Base-by-base conservation (phyloP, 106 monocot genomes). In the Dactylorhiza incarnata region DNA sequence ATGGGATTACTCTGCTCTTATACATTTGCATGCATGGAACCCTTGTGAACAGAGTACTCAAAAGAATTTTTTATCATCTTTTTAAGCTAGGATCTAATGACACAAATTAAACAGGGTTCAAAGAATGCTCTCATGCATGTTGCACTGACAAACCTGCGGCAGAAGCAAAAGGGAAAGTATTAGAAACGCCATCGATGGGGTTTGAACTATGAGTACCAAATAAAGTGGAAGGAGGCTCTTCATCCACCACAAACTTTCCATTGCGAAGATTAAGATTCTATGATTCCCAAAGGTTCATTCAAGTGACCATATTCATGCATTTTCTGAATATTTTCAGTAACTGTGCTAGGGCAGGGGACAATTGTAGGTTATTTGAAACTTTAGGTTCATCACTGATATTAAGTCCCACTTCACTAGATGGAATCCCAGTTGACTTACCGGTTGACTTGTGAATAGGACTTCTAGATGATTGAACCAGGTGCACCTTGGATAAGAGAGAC, bases 401-500 rank as follows among this genome's bases (percentile, higher is more conserved):
- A 45, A 49, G 37, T 37, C 74, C 70, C 19, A 53, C 20, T 11
- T 13, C 25, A 71, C 55, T 44, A 73, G 53, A 37, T 37, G 37
- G 9, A 73, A 14, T 17, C 3, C 46, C 73, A 78, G 12, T 73
- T 3, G 68, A 23, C 4, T 20, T 72, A 26, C 67, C 55, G 17
- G 65, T 76, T 37, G 80, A 70, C 44, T 51, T 73, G 73, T 68
- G 29, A 50, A 2, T 55, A 23, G 68, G 11, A 43, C 51, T 68
- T 20, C 63, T 46, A 37, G 63, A 74, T 53, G 77, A 47, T 74
- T 52, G 62, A 61, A 25, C 76, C 12, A 72, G 43, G 12, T 63
- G 79, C 67, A 87, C 45, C 51, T 84, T 91, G 1, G 84, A 82
- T 52, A 91, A 58, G 0, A 66, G 55, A 12, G 87, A 82, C 54